These are phyloP conservation scores for Cladorrhinum sp. DNA, from an alignment of 2,329 filamentous ascomycete species.

Conservation along the genomic window DNA sequence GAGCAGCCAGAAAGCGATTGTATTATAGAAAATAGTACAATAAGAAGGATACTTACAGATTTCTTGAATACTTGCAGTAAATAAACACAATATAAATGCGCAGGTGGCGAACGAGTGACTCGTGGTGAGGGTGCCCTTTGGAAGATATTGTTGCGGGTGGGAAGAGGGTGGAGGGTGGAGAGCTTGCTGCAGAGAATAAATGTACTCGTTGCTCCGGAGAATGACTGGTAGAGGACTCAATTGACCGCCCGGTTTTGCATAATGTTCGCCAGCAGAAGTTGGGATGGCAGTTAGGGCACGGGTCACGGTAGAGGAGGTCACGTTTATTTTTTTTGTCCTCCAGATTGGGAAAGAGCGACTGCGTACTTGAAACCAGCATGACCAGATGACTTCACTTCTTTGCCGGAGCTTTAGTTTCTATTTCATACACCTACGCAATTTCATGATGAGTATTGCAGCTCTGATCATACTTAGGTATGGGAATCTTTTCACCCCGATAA, in stretches of 20 bases:
- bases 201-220: neutral
- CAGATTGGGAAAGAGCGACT: neutral
- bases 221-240: neutral
- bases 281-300: neutral
- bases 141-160: neutral
- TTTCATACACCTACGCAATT: neutral
- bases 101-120: constrained; percentile 8
- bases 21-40: neutral
- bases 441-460: neutral
- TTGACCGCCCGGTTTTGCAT: neutral
- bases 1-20: neutral
- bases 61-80: neutral
- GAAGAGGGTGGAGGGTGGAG: neutral
- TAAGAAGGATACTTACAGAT: neutral
- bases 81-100: constrained; percentile 5
- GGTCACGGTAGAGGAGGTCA: neutral
- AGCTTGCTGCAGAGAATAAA: neutral
- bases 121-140: constrained; percentile 2
- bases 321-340: neutral
- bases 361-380: neutral
- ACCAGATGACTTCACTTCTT: neutral
- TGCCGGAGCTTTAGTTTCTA: neutral
- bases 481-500: too few relatives aligned
- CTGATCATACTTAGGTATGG: too few relatives aligned
- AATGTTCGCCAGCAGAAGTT: neutral